Evolutionary conservation across 176 grass and related monocot species (phyloP), one percentile per base, ranked within the genome.

Genomic region (Echinochloa phyllopogon): DNA sequence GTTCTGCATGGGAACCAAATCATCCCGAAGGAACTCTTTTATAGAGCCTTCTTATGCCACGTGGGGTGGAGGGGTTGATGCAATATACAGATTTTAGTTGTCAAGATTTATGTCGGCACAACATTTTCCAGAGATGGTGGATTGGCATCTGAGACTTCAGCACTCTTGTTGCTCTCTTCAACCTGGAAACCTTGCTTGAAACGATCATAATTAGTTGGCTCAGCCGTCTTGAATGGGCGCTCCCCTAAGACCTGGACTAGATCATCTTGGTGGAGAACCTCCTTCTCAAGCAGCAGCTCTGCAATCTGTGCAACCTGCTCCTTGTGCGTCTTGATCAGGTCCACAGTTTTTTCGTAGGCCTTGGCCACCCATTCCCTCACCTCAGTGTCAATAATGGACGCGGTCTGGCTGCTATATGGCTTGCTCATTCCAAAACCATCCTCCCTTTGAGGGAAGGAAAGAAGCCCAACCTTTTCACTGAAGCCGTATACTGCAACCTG

Each of bases 401-500:
- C 91, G 0, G 89, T 94, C 86, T 94, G 83, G 68, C 76, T 90
- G 36, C 93, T 84, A 37, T 90, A 95, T 44, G 93, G 96, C 68
- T 88, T 95, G 74, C 37, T 84, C 86, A 87, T 89, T 83, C 87
- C 83, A 65, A 95, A 95, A 68, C 91, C 90, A 47, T 89, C 88
- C 17, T 87, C 83, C 70, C 83, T 90, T 80, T 79, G 92, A 58
- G 96, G 96, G 77, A 98, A 98, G 36, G 93, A 98, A 51, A 98
- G 89, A 44, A 98, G 91, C 68, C 91, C 93, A 64, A 98, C 93
- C 74, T 98, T 98, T 77, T 95, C 89, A 44, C 91, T 98, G 75
- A 98, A 98, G 20, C 92, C 92, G 10, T 98, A 98, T 39, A 94
- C 87, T 62, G 95, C 95, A 82, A 95, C 96, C 79, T 98, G 96